Base-by-base conservation (phyloP, 2,329 filamentous ascomycete species). In the Diaporthe aspalathi region DNA sequence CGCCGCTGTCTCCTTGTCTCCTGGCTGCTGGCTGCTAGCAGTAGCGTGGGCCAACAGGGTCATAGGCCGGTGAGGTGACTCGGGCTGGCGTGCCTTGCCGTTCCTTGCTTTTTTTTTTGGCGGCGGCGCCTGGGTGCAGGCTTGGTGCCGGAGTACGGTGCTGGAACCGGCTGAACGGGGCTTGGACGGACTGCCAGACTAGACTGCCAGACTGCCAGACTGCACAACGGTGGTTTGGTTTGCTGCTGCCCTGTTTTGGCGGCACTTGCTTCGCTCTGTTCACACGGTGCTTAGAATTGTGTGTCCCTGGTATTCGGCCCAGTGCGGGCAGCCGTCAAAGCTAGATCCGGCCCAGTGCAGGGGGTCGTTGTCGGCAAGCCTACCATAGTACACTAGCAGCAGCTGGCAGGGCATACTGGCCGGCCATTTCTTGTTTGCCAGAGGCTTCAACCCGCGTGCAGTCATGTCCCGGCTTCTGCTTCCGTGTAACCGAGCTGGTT, bases 401-500 rank as follows among this genome's bases (percentile, higher is more conserved):
- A n/a, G n/a, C n/a, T n/a, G n/a, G n/a, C n/a, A n/a, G n/a, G n/a
- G n/a, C n/a, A n/a, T n/a, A n/a, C n/a, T n/a, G n/a, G n/a, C n/a
- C n/a, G n/a, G n/a, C n/a, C n/a, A n/a, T n/a, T n/a, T n/a, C n/a
- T n/a, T n/a, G n/a, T n/a, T n/a, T n/a, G n/a, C n/a, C n/a, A n/a
- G n/a, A n/a, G n/a, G n/a, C n/a, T n/a, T n/a, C n/a, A n/a, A n/a
- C 8, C 54, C 49, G 54, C 12, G 43, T 32, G 40, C 60, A 32
- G 22, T 63, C 43, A 49, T 17, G 57, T n/a, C 9, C 17, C 60
- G 60, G 43, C 60, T 65, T 65, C 45, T 38, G 60, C 60, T 65
- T 65, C 60, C 45, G 60, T 65, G 60, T 50, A 38, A 65, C 60
- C 60, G 60, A 50, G 45, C 60, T 50, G 45, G 60, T 38, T 45